Base-by-base conservation (phyloP, 179 eudicot genomes). In the Silene vulgaris region DNA sequence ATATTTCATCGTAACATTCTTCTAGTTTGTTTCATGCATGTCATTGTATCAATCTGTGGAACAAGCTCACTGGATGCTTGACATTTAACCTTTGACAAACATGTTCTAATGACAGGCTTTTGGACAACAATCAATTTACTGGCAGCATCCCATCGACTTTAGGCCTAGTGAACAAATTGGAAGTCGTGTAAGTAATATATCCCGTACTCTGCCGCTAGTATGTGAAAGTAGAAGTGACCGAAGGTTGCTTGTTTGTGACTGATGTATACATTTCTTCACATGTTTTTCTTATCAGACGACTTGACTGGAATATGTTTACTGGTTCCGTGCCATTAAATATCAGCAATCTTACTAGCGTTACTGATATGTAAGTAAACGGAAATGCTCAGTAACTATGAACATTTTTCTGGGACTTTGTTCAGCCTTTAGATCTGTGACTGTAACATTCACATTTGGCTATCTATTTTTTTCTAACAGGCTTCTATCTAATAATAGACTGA, bases 141-240 rank as follows among this genome's bases (percentile, higher is more conserved):
- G 95, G 95, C 45, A 78, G 48, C 63, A 88, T 93, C 78, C 97
- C 97, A 19, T 29, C 89, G 4, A 85, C 90, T 1, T 74, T 93
- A 67, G 87, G 91, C 77, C 87, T 88, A 62, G 88, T 89, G 69
- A 60, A 71, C 37, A 65, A 67, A 57, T 26, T 93, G 85, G 92
- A 89, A 81, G 87, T 80, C 29, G 56, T 93, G 97, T 93, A 84
- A 88, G 97, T 86, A 84, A 75, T 70, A 1, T 79, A 23, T 1
- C 57, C 67, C 28, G 16, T 50, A 45, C 43, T 62, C 0, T 50
- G 16, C 4, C 17, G 26, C 13, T 71, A 9, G 45, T 37, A 67
- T 73, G 26, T 29, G 30, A 17, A n/a, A 62, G 30, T 66, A 17
- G 8, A 65, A 30, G 26, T 57, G 23, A 35, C 9, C n/a, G n/a